These are phyloP conservation scores for Dorcoceras hygrometricum DNA, from an alignment of 257 asterid genomes.

Conservation along the genomic window DNA sequence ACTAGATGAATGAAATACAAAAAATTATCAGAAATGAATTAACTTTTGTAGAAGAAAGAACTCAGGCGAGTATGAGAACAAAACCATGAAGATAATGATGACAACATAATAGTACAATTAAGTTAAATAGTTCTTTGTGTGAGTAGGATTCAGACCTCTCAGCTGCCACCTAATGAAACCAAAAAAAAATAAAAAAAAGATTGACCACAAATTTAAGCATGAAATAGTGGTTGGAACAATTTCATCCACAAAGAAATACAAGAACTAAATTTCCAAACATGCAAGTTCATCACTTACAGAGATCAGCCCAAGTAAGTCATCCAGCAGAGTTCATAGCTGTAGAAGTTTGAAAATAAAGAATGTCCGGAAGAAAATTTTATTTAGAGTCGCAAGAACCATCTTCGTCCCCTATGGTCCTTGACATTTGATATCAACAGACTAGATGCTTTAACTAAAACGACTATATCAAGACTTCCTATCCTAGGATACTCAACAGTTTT, in stretches of 20 bases:
- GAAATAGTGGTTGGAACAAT: background rate
- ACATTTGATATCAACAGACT: background rate
- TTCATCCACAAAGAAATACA: background rate
- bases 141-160: conserved; percentile 1
- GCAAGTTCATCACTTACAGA: background rate
- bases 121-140: background rate
- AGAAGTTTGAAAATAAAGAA: background rate
- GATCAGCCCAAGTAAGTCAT: background rate
- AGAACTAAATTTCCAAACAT: background rate
- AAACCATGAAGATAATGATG: background rate
- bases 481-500: background rate
- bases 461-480: background rate
- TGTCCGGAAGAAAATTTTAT: background rate
- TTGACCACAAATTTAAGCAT: background rate
- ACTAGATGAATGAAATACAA: conserved; percentile 10
- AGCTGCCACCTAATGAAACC: conserved; percentile 1
- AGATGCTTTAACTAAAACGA: background rate
- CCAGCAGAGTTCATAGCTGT: background rate
- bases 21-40: background rate
- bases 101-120: background rate
- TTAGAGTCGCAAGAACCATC: background rate
- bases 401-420: background rate
- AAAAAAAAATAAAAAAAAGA: conserved; percentile 1
- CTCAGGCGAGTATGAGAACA: background rate
- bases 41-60: background rate